Evolutionary conservation across 2,329 filamentous ascomycete species (phyloP).

Genomic region (Alternaria angustiovoidea): DNA sequence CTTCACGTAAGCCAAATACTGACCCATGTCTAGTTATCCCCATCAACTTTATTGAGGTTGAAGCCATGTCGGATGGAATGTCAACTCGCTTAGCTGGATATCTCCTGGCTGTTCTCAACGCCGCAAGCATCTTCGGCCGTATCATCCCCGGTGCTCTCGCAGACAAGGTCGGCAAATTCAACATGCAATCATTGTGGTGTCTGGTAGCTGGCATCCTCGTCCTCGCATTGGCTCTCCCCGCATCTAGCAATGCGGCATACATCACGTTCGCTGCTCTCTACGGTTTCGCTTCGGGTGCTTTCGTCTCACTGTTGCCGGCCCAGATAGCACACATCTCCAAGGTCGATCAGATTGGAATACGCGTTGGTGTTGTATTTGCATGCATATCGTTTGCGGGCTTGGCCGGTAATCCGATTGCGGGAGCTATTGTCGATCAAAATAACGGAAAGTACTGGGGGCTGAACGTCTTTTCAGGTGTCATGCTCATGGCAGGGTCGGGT

Average conservation of each 20-base stretch:
- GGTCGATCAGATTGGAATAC: conserved; percentile 64
- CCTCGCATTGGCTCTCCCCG: conserved; percentile 59
- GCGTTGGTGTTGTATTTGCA: conserved; percentile 62
- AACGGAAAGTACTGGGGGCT: conserved; percentile 65
- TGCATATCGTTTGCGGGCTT: conserved; percentile 56
- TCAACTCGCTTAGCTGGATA: conserved; percentile 58
- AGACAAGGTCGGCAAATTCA: conserved; percentile 64
- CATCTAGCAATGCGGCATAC: conserved; percentile 54
- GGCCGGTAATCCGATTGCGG: conserved; percentile 59
- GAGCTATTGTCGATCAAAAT: conserved; percentile 59
- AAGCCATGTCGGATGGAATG: conserved; percentile 60
- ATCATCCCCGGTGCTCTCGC: conserved; percentile 63
- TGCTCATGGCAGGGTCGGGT: conserved; percentile 56
- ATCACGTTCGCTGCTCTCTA: conserved; percentile 58
- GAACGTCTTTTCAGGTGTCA: conserved; percentile 71
- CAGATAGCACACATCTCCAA: conserved; percentile 54
- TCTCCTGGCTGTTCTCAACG: conserved; percentile 62
- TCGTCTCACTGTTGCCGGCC: conserved; percentile 58
- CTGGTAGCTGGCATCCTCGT: conserved; percentile 54
- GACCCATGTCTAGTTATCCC: conserved; percentile 54
- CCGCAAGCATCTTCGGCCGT: conserved; percentile 61
- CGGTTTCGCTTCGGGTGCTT: conserved; percentile 62
- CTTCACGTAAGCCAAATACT: neutral
- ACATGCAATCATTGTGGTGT: conserved; percentile 49
- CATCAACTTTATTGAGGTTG: conserved; percentile 56